Percentiles rank a stretch among this genome's conserved stretches.
Evolutionary conservation across 805 yeast species (phyloP).

Genomic region (Barnettozyma wickerhamii): DNA sequence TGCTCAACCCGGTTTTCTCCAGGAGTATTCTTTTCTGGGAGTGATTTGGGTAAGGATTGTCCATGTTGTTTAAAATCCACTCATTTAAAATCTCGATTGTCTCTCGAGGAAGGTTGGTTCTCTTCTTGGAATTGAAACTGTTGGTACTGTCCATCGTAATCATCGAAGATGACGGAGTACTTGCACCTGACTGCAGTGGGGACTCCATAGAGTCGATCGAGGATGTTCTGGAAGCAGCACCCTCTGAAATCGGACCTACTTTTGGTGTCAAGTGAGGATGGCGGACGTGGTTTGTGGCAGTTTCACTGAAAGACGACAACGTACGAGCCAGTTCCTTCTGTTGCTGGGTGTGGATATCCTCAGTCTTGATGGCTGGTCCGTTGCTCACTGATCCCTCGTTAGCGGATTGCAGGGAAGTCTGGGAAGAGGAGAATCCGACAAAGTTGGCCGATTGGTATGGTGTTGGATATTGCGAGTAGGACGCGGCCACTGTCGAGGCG

Average conservation of each 20-base stretch:
- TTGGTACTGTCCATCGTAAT: conserved; percentile 2
- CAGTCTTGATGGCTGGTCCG: not conserved
- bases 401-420: not conserved
- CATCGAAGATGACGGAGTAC: conserved; percentile 4
- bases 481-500: not conserved
- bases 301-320: not conserved
- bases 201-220: conserved; percentile 19
- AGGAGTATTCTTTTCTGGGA: conserved; percentile 68
- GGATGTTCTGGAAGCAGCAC: conserved; percentile 12
- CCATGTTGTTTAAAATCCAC: conserved; percentile 72
- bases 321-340: not conserved
- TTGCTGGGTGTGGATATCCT: not conserved
- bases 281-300: not conserved
- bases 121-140: conserved; percentile 29
- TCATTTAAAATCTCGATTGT: conserved; percentile 67
- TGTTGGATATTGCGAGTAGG: not conserved
- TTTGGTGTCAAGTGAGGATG: conserved; percentile 6
- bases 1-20: conserved; percentile 69
- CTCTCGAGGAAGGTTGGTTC: conserved; percentile 76
- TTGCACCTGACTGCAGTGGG: conserved; percentile 4
- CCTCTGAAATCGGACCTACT: not conserved
- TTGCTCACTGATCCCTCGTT: not conserved
- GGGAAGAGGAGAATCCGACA: not conserved
- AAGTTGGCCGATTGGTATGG: not conserved
- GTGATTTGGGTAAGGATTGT: conserved; percentile 82